Evolutionary conservation across 2,329 filamentous ascomycete genomes (phyloP).

Genomic region (Arthrobotrys pseudoclavata): DNA sequence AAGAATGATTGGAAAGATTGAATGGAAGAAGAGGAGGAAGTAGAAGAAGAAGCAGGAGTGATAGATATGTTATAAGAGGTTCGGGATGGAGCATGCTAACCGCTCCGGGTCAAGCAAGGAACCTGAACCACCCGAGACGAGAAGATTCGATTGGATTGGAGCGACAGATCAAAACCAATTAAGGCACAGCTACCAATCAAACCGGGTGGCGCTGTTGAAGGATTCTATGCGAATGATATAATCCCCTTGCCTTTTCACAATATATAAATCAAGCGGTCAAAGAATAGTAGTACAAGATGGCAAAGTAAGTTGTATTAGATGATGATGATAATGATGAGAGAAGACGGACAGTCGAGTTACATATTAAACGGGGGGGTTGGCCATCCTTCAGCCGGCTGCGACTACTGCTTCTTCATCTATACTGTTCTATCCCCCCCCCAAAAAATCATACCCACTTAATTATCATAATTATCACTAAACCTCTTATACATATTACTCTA

Average conservation of each 20-base stretch:
- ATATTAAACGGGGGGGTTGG: conserved; percentile 38
- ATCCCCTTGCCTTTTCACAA: neutral
- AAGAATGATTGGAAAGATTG: neutral
- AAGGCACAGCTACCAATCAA: conserved; percentile 1
- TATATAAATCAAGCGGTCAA: neutral
- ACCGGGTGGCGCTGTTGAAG: neutral
- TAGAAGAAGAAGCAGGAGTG: neutral
- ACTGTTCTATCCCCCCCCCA: neutral
- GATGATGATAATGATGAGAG: conserved; percentile 1
- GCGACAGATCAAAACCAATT: neutral
- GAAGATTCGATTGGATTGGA: conserved; percentile 4
- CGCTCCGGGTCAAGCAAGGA: conserved; percentile 1
- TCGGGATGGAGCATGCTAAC: neutral
- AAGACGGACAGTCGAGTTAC: neutral
- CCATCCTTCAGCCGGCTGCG: conserved; percentile 22
- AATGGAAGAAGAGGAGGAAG: neutral
- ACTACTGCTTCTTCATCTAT: conserved; percentile 10
- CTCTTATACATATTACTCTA: neutral
- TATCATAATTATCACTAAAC: neutral
- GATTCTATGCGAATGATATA: conserved; percentile 1
- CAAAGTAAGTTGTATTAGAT: too few relatives aligned
- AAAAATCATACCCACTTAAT: too few relatives aligned
- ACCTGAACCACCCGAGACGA: conserved; percentile 11
- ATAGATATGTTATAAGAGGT: conserved; percentile 7
- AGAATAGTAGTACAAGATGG: too few relatives aligned